A percentile compares a stretch with the other conserved stretches of the same genome.
Evolutionary conservation across 257 asterid genomes (phyloP).

Genomic region (Coffea canephora): DNA sequence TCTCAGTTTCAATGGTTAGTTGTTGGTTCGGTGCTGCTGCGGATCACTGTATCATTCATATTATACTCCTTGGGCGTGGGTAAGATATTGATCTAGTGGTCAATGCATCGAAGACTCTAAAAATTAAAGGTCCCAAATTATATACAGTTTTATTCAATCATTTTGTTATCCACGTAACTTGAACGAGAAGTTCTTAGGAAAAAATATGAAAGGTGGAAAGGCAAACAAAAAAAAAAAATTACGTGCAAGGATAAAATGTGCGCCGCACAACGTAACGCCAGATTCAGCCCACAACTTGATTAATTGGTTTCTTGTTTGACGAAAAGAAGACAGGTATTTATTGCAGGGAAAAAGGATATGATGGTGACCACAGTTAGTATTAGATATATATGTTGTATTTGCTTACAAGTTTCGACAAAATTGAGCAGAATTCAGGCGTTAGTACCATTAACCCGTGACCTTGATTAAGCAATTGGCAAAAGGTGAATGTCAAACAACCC

Average conservation of each 20-base stretch:
- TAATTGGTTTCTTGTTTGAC: not conserved
- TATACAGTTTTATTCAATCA: no score
- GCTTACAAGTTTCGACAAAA: not conserved
- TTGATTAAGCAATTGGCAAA: not conserved
- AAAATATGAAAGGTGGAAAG: not conserved
- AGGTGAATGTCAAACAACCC: not conserved
- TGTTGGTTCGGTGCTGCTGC: no score
- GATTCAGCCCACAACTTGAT: not conserved
- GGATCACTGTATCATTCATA: no score
- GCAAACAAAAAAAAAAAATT: not conserved
- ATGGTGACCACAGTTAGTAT: not conserved
- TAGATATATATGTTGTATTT: not conserved
- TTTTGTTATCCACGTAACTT: no score
- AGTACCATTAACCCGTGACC: not conserved
- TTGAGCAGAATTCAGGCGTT: not conserved
- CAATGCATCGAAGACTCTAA: no score
- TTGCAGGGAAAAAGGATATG: not conserved
- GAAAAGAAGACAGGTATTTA: not conserved
- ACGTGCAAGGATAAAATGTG: not conserved
- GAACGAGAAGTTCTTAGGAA: not conserved
- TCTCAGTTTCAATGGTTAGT: no score
- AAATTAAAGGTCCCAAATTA: no score
- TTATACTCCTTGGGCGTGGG: no score
- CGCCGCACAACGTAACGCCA: not conserved
- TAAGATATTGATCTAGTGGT: no score